Conservation (phyloP, 495 filamentous ascomycete species). For the Penicillium silybi region DNA sequence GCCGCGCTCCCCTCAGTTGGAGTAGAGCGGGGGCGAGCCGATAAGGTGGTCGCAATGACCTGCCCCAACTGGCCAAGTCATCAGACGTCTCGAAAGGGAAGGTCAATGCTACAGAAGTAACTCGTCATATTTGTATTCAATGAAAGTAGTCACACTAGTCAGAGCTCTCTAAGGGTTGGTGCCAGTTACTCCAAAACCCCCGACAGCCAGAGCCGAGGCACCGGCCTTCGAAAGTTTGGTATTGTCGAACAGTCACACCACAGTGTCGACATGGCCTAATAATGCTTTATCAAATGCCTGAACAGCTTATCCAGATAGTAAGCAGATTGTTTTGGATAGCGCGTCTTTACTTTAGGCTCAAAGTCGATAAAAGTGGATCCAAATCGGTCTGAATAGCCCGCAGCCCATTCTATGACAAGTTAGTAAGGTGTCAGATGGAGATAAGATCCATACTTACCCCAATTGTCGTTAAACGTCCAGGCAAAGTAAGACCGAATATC, state of each 20-base stretch:
- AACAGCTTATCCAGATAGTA: slow-evolving; percentile 41
- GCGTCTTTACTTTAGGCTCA: slow-evolving; percentile 40
- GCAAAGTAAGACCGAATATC: slow-evolving; percentile 47
- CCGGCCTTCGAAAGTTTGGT: too few relatives aligned
- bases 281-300: slow-evolving; percentile 31
- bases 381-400: slow-evolving; percentile 46
- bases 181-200: neutral
- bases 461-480: slow-evolving; percentile 48
- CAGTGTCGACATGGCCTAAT: neutral
- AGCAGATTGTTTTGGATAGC: slow-evolving; percentile 44
- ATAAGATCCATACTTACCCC: slow-evolving; percentile 20
- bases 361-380: slow-evolving; percentile 43
- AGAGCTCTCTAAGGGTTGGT: neutral
- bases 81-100: neutral
- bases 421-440: neutral
- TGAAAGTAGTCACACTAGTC: neutral
- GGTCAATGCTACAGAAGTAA: neutral
- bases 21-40: slow-evolving; percentile 19
- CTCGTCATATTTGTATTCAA: neutral
- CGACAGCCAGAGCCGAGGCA: neutral
- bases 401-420: slow-evolving; percentile 40
- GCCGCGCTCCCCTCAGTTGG: slow-evolving; percentile 16
- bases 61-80: slow-evolving; percentile 10
- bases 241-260: neutral
- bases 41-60: slow-evolving; percentile 13